Evolutionary conservation across 352 stramenopile genomes (phyloP).

Genomic region (Phytopythium ostracodes): DNA sequence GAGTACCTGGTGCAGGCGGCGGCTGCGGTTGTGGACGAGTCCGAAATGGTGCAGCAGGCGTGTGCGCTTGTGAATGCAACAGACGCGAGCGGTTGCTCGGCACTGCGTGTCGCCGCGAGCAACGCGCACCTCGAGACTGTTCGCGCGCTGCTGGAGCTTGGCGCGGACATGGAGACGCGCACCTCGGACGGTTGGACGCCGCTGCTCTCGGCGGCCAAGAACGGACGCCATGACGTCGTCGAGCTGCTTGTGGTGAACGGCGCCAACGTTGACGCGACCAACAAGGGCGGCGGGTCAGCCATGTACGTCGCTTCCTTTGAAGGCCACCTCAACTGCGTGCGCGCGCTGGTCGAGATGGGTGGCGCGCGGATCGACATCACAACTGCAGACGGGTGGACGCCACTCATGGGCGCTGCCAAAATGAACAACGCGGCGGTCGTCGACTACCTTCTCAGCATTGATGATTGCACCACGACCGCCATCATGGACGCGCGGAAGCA

Average conservation of each 20-base stretch:
- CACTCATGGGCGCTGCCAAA: conserved; percentile 23
- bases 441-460: conserved; percentile 2
- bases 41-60: conserved; percentile 4
- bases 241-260: conserved; percentile 13
- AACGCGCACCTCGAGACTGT: conserved; percentile 13
- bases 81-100: conserved; percentile 11
- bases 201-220: conserved; percentile 22
- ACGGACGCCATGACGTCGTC: conserved; percentile 14
- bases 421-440: conserved; percentile 16
- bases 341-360: conserved; percentile 13
- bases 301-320: conserved; percentile 19
- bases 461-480: not conserved
- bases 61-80: conserved; percentile 10
- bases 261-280: conserved; percentile 16
- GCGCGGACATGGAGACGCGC: conserved; percentile 16
- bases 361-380: conserved; percentile 8
- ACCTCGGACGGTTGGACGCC: conserved; percentile 20
- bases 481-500: not conserved
- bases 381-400: conserved; percentile 19
- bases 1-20: conserved; percentile 4
- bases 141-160: conserved; percentile 14
- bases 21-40: not conserved
- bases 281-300: conserved; percentile 18
- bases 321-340: conserved; percentile 12
- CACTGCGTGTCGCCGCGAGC: conserved; percentile 20